Base-by-base conservation (phyloP, 2,329 filamentous ascomycete genomes). In the Fusarium begoniae region DNA sequence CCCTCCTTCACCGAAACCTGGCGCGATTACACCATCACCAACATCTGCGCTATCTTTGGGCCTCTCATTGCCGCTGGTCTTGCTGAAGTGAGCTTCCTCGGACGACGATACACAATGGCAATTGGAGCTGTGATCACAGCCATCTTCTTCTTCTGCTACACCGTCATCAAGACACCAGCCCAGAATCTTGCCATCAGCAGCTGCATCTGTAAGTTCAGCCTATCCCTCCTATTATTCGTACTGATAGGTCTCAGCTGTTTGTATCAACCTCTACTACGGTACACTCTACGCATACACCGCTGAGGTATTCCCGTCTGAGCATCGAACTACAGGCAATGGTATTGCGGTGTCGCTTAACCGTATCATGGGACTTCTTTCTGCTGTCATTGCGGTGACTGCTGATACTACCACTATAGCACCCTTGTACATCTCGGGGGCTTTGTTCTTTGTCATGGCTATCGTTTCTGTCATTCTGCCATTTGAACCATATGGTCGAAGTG, bases 181-280 rank as follows among this genome's bases (percentile, higher is more conserved):
- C 56, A 59, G 4, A 59, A 59, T 37, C 43, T 59, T 3, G 56
- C 56, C 3, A 59, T 59, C 15, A 59, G 56, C 13, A 50, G 54
- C 32, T 40, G 63, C 20, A 59, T 50, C 24, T 64, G 63, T 56
- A 48, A 13, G 60, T 4, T 11, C 6, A 15, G 0, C 5, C 5
- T 7, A 0, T 9, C 24, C 3, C 0, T 12, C 3, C 2, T 3
- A 0, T 15, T 10, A 1, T 10, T 24, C 0, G 0, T 54, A 6
- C 48, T 53, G 5, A 66, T 1, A 24, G 3, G 6, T 2, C 35
- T 13, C 2, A 51, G 89, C 86, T 41, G 93, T 92, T 77, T 90
- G 85, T 63, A 81, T 92, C 74, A 93, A 94, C 75, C 89, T 94
- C 66, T 93, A 93, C 81, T 94, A 94, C 75, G 90, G 90, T 28